phyloP scores from a whole-genome alignment of 2,329 filamentous ascomycete genomes.

The Domatiomyces catenatus region DNA sequence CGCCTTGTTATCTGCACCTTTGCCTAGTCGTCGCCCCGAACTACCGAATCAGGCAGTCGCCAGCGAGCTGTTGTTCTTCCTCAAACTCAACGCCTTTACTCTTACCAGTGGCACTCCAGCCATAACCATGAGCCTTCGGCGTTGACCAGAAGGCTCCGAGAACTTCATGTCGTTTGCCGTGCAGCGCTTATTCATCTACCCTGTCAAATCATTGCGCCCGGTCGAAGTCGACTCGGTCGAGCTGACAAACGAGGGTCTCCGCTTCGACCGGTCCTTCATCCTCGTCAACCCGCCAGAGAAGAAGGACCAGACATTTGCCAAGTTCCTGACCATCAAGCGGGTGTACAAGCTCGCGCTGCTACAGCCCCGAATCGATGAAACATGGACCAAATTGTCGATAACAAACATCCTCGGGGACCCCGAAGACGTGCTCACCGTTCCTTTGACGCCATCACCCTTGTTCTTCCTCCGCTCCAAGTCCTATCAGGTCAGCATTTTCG shows the following conservation, averaged over 20 bases:
- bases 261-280: slow-evolving; percentile 15
- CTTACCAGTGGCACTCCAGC: not conserved
- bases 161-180: not conserved
- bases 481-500: slow-evolving; percentile 15
- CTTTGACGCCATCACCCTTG: slow-evolving; percentile 13
- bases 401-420: not conserved
- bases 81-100: not conserved
- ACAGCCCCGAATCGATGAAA: slow-evolving; percentile 13
- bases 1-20: not conserved
- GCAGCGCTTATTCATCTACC: slow-evolving; percentile 12
- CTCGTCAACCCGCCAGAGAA: slow-evolving; percentile 10
- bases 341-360: slow-evolving; percentile 14
- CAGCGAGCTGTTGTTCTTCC: not conserved
- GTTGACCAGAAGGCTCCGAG: not conserved
- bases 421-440: slow-evolving; percentile 6
- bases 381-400: slow-evolving; percentile 16
- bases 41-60: not conserved
- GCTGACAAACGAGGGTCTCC: slow-evolving; percentile 15
- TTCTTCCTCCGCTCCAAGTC: slow-evolving; percentile 10
- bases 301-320: slow-evolving; percentile 10
- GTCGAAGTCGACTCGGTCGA: slow-evolving; percentile 15
- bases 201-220: slow-evolving; percentile 14
- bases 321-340: slow-evolving; percentile 15
- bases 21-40: not conserved
- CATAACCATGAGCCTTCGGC: not conserved